phyloP scores from a whole-genome alignment of 2,329 filamentous ascomycete genomes.

The Sporothrix schenckii region DNA sequence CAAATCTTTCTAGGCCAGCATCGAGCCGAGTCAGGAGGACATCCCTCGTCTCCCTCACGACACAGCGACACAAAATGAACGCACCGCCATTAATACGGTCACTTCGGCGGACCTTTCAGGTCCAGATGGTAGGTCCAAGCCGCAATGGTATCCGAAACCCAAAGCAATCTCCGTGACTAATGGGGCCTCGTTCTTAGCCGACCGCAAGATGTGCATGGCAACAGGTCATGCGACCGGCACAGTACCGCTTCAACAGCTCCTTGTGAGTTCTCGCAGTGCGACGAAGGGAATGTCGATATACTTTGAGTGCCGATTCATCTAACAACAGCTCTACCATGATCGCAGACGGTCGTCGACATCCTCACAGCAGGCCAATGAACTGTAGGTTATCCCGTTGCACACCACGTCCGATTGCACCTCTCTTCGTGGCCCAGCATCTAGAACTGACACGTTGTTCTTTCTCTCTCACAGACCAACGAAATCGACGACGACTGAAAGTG shows the following conservation, averaged over 20 bases:
- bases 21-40: neutral
- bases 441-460: neutral
- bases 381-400: neutral
- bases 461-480: neutral
- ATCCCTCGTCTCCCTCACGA: neutral
- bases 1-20: constrained; percentile 25
- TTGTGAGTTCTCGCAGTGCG: constrained; percentile 31
- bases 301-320: neutral
- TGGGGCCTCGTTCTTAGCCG: neutral
- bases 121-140: constrained; percentile 40
- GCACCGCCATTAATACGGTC: constrained; percentile 45
- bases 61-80: constrained; percentile 41
- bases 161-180: constrained; percentile 14
- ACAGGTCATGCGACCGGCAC: constrained; percentile 32
- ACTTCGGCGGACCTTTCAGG: constrained; percentile 41
- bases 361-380: neutral
- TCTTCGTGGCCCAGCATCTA: too few species aligned
- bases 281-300: too few species aligned
- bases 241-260: constrained; percentile 32
- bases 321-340: neutral
- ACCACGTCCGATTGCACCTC: neutral
- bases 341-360: neutral
- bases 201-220: constrained; percentile 31
- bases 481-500: neutral
- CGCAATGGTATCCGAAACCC: neutral